Evolutionary conservation across 2,329 filamentous ascomycete species (phyloP), one percentile per base, ranked within the genome.

Genomic region (Colletotrichum viniferum): DNA sequence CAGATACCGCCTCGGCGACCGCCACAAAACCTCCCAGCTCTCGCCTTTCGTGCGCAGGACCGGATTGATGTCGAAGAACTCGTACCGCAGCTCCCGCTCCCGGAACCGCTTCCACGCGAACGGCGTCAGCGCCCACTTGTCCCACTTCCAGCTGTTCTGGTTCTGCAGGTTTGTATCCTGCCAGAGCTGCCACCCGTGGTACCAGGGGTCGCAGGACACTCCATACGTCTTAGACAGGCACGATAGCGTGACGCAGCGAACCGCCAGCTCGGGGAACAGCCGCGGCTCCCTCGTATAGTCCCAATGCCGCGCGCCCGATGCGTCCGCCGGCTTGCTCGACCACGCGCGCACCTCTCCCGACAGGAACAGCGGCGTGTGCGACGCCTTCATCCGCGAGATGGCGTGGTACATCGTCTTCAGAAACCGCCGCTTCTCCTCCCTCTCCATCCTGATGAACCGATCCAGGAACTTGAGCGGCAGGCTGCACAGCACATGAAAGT

Each of bases 291-390:
- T 7, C 7, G 12, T 18, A 4, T 18, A 18, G 36, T 71, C 68
- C 52, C 67, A 38, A 5, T 61, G 13, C 14, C 67, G 38, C n/a
- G 18, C 4, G n/a, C 18, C 34, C 8, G 13, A 5, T 10, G 7
- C 71, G 72, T 38, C 68, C 9, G 61, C 61, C 7, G 72, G 69
- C 68, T 34, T 43, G 62, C 72, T 72, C 26, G 61, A 67, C 72
- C 68, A 74, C 18, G 69, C 72, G 32, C 68, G 30, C 18, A 74
- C 56, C 72, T 74, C 72, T 10, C 72, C 69, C 4, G 72, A 74
- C 1, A 74, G 7, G 36, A 74, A 74, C 5, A 28, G 28, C 16
- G 72, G 62, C 55, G 68, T 55, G 55, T 32, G 62, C 28, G 61
- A 67, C 18, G 69, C 38, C 62, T 67, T 74, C 62, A 74, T 32